Percentiles rank a stretch among this genome's conserved stretches.
These are phyloP conservation scores for Naganishia antarctica DNA, from an alignment of 768 basidiomycete species.

Conservation along the genomic window DNA sequence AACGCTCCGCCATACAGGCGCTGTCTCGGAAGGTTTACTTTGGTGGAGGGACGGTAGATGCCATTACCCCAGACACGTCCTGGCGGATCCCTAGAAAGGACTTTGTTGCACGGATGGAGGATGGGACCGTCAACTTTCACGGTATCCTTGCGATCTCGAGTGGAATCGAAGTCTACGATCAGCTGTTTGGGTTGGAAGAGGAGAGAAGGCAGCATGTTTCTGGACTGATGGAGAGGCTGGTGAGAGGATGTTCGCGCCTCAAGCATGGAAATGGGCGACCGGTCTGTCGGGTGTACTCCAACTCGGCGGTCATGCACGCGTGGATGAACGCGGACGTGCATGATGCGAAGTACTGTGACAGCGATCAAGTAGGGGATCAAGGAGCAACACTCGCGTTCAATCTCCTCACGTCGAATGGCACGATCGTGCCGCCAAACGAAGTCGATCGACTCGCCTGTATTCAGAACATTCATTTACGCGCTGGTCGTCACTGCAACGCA, in stretches of 20 bases:
- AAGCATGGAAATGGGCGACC: slow-evolving; percentile 7
- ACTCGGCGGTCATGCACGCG: neutral
- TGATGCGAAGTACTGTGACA: neutral
- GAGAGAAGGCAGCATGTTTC: slow-evolving; percentile 12
- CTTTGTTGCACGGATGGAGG: slow-evolving; percentile 28
- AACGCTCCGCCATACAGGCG: slow-evolving; percentile 16
- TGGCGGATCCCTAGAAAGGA: slow-evolving; percentile 16
- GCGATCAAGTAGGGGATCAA: neutral
- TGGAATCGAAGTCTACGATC: slow-evolving; percentile 10
- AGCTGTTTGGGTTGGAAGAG: slow-evolving; percentile 10
- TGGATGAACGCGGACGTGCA: neutral
- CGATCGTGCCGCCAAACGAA: slow-evolving; percentile 30
- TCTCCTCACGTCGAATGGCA: slow-evolving; percentile 25
- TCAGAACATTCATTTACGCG: slow-evolving; percentile 31
- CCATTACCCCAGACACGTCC: slow-evolving; percentile 20
- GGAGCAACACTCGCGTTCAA: slow-evolving; percentile 36
- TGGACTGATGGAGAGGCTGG: slow-evolving; percentile 18
- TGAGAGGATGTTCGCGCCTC: neutral
- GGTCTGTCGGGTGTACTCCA: slow-evolving; percentile 18
- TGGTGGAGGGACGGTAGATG: slow-evolving; percentile 38
- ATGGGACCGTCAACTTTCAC: slow-evolving; percentile 36
- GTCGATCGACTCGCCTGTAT: slow-evolving; percentile 34
- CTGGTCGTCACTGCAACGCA: slow-evolving; percentile 37
- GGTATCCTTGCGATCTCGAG: slow-evolving; percentile 30
- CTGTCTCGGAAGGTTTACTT: slow-evolving; percentile 30